Conservation (phyloP, 129 eudicot genomes). For the carrot (Daucus carota) region DH1_v3.0 NC_030384.2:27583001-27583500, state of each 20-base stretch:
- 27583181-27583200: neutral
- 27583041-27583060: neutral
- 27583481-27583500: neutral
- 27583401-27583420: neutral
- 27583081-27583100: neutral
- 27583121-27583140: neutral
- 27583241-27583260: neutral
- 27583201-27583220: neutral
- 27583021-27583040: neutral
- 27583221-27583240: neutral
- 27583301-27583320: neutral
- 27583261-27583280: neutral
- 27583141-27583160: neutral
- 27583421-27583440: neutral
- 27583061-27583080: neutral
- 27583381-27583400: neutral
- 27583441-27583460: neutral
- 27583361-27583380: neutral
- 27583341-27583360: slow-evolving; percentile 3
- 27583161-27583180: neutral
- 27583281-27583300: neutral
- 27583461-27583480: neutral
- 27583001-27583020: slow-evolving; percentile 1
- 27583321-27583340: neutral
- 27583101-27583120: neutral